Evolutionary conservation across 2,329 filamentous ascomycete species (phyloP).

Genomic region (Penicillium sp.): DNA sequence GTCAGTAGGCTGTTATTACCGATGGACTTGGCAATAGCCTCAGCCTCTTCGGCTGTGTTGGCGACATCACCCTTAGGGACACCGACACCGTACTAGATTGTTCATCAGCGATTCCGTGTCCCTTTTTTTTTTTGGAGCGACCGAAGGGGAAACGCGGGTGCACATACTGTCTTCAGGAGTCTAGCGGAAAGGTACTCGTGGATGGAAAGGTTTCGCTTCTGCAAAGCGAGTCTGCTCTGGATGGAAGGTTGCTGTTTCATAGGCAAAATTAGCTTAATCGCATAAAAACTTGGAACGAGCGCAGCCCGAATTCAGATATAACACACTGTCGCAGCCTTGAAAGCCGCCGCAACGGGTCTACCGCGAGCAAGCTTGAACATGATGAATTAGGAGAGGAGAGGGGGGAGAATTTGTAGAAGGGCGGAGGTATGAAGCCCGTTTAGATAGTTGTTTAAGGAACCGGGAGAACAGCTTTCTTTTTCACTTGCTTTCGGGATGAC

Average conservation of each 20-base stretch:
- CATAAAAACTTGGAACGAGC: slow-evolving; percentile 4
- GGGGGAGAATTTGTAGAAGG: slow-evolving; percentile 12
- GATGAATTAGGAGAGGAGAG: slow-evolving; percentile 35
- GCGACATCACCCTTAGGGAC: slow-evolving; percentile 89
- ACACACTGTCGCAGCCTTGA: slow-evolving; percentile 74
- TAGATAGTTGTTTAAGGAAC: slow-evolving; percentile 10
- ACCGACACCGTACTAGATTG: slow-evolving; percentile 79
- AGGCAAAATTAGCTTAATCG: slow-evolving; percentile 8
- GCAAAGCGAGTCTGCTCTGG: slow-evolving; percentile 57
- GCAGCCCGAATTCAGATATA: slow-evolving; percentile 8
- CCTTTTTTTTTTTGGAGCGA: slow-evolving; percentile 9
- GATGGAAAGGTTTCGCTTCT: slow-evolving; percentile 87
- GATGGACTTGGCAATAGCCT: slow-evolving; percentile 85
- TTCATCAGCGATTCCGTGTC: slow-evolving; percentile 23
- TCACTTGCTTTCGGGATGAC: slow-evolving; percentile 30
- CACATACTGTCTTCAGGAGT: slow-evolving; percentile 68
- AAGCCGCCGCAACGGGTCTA: slow-evolving; percentile 74
- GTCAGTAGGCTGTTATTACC: slow-evolving; percentile 51
- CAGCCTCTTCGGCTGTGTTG: slow-evolving; percentile 78
- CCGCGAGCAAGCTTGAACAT: slow-evolving; percentile 90
- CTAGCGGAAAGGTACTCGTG: slow-evolving; percentile 97
- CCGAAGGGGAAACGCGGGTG: slow-evolving; percentile 10
- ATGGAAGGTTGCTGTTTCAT: slow-evolving; percentile 54
- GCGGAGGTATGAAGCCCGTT: slow-evolving; percentile 11
- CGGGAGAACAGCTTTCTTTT: slow-evolving; percentile 39